Conservation (phyloP, 2,329 filamentous ascomycete genomes). For the Xylariaceae sp. region DNA sequence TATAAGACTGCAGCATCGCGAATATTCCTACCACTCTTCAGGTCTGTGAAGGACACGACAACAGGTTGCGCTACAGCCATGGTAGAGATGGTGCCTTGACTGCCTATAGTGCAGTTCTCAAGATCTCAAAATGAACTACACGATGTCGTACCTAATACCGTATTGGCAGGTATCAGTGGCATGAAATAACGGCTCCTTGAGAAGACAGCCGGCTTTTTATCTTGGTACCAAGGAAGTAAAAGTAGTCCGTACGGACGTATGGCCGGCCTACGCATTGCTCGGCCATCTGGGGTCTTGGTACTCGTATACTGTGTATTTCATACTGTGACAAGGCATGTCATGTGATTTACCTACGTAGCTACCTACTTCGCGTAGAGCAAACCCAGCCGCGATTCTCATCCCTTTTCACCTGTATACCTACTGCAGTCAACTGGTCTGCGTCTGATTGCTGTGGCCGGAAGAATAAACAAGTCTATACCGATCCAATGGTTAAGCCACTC, state of each 20-base stretch:
- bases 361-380: neutral
- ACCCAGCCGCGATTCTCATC: neutral
- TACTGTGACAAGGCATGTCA: too few relatives aligned
- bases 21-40: slow-evolving; percentile 49
- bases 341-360: too few relatives aligned
- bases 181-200: slow-evolving; percentile 9
- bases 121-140: neutral
- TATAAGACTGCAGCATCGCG: neutral
- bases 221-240: neutral
- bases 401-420: neutral
- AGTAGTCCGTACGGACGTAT: neutral
- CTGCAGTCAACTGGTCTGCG: neutral
- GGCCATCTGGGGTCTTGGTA: too few relatives aligned
- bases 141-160: too few relatives aligned
- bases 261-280: too few relatives aligned
- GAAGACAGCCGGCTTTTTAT: slow-evolving; percentile 31
- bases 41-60: slow-evolving; percentile 58
- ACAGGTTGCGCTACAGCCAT: slow-evolving; percentile 54
- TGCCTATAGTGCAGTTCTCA: neutral
- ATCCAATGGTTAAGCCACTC: slow-evolving; percentile 77
- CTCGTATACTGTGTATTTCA: too few relatives aligned
- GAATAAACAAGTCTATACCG: neutral
- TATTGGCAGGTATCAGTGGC: too few relatives aligned
- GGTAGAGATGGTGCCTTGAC: slow-evolving; percentile 5
- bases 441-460: neutral